Base-by-base conservation (phyloP, 495 filamentous ascomycete species). In the Talaromyces ruber region DNA sequence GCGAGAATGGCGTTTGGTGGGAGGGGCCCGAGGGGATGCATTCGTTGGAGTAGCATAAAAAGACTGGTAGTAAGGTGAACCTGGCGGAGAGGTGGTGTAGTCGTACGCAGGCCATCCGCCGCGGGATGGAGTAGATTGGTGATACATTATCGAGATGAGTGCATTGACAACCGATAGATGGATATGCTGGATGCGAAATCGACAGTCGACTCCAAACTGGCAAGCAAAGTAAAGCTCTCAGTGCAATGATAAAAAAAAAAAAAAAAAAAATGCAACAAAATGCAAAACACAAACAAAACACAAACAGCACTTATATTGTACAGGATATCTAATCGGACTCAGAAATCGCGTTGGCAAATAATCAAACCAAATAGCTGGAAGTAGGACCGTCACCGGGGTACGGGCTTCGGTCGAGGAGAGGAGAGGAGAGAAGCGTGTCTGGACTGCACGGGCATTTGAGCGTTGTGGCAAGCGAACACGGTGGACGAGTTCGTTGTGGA, bases 101-200 rank as follows among this genome's bases (percentile, higher is more conserved):
- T 78, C 75, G 74, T 74, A 80, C 64, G 71, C 68, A 61, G 75
- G 70, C 76, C 80, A 82, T 70, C 79, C 80, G 39, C 79, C 80
- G 32, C 68, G 71, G 32, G 76, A 76, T 68, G 77, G 79, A 68
- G 67, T 71, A 59, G 77, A 71, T 64, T 81, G 80, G 66, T 81
- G 80, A 72, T 81, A 81, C 80, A 83, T 51, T 76, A 74, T 79
- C 67, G 70, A 47, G 59, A 61, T 63, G 57, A 34, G 67, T 70
- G 69, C 73, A 77, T 74, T 60, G 64, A 66, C 47, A 39, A 39
- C 34, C 14, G 34, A 39, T 14, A 39, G 34, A 39, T 61, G 32
- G 21, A 25, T 26, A 24, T 37, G 24, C 34, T 37, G 30, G 57
- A 59, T 45, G 30, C 25, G 11, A 43, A 61, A 8, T 29, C 59